Percentiles rank a stretch among this genome's conserved stretches.
These are phyloP conservation scores for Amborella trichopoda DNA, from an alignment of 164 flowering plant species.

Conservation along the genomic window DNA sequence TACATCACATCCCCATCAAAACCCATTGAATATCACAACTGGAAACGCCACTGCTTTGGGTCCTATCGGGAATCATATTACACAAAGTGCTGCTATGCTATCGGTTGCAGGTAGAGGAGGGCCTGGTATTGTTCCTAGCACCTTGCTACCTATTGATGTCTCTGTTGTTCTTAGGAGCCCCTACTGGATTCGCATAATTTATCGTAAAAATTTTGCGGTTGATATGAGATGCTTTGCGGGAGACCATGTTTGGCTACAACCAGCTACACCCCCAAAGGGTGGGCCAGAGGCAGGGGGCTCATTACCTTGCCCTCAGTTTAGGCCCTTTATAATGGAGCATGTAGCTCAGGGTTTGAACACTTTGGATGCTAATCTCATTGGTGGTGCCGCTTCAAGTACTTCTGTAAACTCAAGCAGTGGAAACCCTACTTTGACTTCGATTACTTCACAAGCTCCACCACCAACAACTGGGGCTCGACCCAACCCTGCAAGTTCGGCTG, in stretches of 20 bases:
- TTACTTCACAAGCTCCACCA: slow-evolving; percentile 32
- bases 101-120: slow-evolving; percentile 87
- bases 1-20: slow-evolving; percentile 27
- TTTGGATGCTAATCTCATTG: slow-evolving; percentile 55
- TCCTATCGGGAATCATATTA: slow-evolving; percentile 44
- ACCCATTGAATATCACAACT: slow-evolving; percentile 21
- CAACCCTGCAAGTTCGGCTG: slow-evolving; percentile 34
- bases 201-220: slow-evolving; percentile 86
- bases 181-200: slow-evolving; percentile 92
- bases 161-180: slow-evolving; percentile 96
- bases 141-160: slow-evolving; percentile 91
- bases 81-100: slow-evolving; percentile 57
- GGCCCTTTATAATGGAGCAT: slow-evolving; percentile 99
- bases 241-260: slow-evolving; percentile 99
- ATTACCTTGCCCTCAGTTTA: slow-evolving; percentile 93
- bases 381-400: slow-evolving; percentile 40
- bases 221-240: slow-evolving; percentile 99
- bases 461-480: slow-evolving; percentile 42
- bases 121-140: slow-evolving; percentile 97
- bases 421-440: slow-evolving; percentile 33
- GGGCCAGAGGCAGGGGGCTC: slow-evolving; percentile 90
- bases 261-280: slow-evolving; percentile 95
- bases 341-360: slow-evolving; percentile 96
- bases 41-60: slow-evolving; percentile 27
- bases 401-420: slow-evolving; percentile 22